A percentile compares a stretch with the other conserved stretches of the same genome.
These are phyloP conservation scores for Mycena venus DNA, from an alignment of 768 basidiomycete species.

Conservation along the genomic window DNA sequence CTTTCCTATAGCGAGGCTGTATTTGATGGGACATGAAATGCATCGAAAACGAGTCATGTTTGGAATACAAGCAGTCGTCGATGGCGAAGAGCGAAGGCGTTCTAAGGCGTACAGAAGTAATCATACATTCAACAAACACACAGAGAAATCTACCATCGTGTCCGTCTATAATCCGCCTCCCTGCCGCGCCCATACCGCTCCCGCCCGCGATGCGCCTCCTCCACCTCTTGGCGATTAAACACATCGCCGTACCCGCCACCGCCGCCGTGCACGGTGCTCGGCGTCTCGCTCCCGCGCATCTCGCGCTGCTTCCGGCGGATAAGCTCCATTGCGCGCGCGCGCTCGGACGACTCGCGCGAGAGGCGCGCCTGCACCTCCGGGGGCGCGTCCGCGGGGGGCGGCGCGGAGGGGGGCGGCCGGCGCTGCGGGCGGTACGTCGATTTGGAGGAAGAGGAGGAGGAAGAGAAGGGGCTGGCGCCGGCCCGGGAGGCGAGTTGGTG, in stretches of 20 bases:
- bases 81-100: too few species aligned
- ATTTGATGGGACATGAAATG: too few species aligned
- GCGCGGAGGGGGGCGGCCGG: conserved; percentile 31
- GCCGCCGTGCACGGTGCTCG: conserved; percentile 72
- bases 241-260: conserved; percentile 76
- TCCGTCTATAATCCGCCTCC: conserved; percentile 11
- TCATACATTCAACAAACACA: not conserved
- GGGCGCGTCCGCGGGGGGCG: conserved; percentile 41
- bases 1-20: too few species aligned
- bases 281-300: conserved; percentile 74
- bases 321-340: conserved; percentile 80
- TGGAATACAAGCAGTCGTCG: too few species aligned
- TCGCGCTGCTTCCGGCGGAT: conserved; percentile 77
- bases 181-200: conserved; percentile 41
- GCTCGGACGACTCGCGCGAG: conserved; percentile 80
- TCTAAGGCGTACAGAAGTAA: not conserved
- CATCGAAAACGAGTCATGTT: too few species aligned
- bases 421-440: conserved; percentile 38
- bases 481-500: conserved; percentile 66
- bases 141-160: conserved; percentile 11
- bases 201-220: conserved; percentile 74
- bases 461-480: conserved; percentile 38
- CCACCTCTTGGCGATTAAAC: conserved; percentile 78
- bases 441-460: too few species aligned
- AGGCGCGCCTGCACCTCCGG: conserved; percentile 70